Percentiles rank a stretch among this genome's conserved stretches.
Conservation (phyloP, 306 rosid species). For the Glycine tomentella region DNA sequence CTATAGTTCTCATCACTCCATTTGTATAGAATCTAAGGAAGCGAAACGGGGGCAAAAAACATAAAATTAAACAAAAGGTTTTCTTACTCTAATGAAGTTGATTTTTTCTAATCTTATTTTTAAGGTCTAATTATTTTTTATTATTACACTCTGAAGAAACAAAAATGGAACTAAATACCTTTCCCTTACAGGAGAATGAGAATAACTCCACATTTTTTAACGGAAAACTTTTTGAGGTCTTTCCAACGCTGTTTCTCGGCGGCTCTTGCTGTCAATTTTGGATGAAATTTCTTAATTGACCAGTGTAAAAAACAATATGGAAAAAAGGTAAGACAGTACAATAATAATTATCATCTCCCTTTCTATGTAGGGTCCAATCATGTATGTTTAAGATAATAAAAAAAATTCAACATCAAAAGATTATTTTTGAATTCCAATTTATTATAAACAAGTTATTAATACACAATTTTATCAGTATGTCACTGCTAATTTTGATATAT, state of each 20-base stretch:
- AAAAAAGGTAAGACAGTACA: not conserved
- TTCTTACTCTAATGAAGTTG: too few relatives aligned
- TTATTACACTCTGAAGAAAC: not conserved
- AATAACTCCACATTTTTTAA: not conserved
- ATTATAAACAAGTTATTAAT: too few relatives aligned
- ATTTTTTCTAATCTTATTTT: not conserved
- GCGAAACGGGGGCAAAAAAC: not conserved
- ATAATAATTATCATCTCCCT: not conserved
- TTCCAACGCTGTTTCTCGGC: constrained; percentile 9
- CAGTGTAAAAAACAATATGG: not conserved
- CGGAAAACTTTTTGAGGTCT: constrained; percentile 6
- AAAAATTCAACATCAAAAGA: too few relatives aligned
- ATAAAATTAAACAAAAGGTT: not conserved
- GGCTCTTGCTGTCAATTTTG: constrained; percentile 22
- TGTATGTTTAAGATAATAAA: too few relatives aligned
- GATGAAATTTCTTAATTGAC: not conserved
- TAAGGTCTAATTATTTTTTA: not conserved
- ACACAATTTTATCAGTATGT: too few relatives aligned
- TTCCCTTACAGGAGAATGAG: not conserved
- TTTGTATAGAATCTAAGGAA: not conserved
- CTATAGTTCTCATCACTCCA: constrained; percentile 1
- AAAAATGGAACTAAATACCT: constrained; percentile 12
- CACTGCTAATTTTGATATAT: too few relatives aligned
- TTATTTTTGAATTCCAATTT: too few relatives aligned
- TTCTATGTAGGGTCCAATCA: not conserved